Evolutionary conservation across 768 basidiomycete species (phyloP).

Genomic region (Lactifluus echinatus): DNA sequence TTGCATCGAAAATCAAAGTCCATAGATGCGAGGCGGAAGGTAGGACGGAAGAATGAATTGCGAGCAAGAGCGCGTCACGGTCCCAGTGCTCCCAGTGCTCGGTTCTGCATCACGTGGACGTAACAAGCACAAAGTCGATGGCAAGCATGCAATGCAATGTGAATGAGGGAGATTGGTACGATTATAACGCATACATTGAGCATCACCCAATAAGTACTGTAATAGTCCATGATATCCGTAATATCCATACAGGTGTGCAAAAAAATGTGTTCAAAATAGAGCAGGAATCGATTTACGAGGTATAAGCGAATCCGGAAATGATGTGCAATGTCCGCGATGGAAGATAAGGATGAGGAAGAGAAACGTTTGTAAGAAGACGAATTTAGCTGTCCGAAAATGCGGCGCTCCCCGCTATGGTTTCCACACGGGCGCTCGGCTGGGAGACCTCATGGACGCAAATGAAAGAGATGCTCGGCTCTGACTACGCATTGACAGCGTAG

Average conservation of each 20-base stretch:
- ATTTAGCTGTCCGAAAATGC: background rate
- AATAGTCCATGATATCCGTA: slow-evolving; percentile 1
- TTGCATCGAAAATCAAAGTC: slow-evolving; percentile 74
- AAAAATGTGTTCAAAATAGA: slow-evolving; percentile 13
- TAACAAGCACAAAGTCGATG: too few relatives aligned
- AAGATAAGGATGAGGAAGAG: background rate
- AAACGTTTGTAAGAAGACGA: background rate
- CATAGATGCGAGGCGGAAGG: slow-evolving; percentile 32
- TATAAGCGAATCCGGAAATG: slow-evolving; percentile 4
- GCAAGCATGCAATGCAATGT: too few relatives aligned
- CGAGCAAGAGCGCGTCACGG: too few relatives aligned
- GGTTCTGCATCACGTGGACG: slow-evolving; percentile 3
- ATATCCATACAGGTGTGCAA: slow-evolving; percentile 7
- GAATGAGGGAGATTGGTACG: background rate
- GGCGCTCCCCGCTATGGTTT: slow-evolving; percentile 13
- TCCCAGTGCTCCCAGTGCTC: too few relatives aligned
- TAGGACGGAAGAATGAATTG: background rate
- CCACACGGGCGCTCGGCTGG: slow-evolving; percentile 16
- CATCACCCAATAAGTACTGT: background rate
- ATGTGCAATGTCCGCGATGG: slow-evolving; percentile 1
- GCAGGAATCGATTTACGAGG: slow-evolving; percentile 10
- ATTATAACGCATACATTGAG: slow-evolving; percentile 2
- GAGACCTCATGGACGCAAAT: slow-evolving; percentile 2
- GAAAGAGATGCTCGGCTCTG: slow-evolving; percentile 3
- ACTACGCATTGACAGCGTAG: background rate